Conservation (phyloP, 2,329 filamentous ascomycete genomes). For the Fusarium pseudoanthophilum region DNA sequence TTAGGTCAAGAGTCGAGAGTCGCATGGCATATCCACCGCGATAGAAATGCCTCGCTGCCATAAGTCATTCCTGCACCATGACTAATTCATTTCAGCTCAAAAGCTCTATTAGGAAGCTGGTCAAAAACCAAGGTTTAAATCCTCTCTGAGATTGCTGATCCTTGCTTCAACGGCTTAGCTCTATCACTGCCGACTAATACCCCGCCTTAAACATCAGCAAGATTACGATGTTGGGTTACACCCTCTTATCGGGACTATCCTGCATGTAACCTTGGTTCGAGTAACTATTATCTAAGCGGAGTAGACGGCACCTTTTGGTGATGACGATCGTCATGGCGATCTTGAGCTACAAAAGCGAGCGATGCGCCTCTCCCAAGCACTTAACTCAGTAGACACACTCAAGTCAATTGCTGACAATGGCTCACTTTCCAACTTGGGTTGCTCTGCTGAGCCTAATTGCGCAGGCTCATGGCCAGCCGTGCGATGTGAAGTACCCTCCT, state of each 20-base stretch:
- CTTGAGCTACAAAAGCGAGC: not conserved
- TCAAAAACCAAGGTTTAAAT: not conserved
- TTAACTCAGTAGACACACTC: too few species aligned
- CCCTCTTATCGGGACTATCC: not conserved
- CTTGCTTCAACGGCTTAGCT: slow-evolving; percentile 12
- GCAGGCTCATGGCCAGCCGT: slow-evolving; percentile 9
- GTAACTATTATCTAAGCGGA: not conserved
- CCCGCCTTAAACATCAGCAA: slow-evolving; percentile 3
- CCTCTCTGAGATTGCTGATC: slow-evolving; percentile 11
- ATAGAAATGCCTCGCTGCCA: too few species aligned
- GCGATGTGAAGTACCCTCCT: slow-evolving; percentile 20
- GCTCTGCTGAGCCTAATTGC: slow-evolving; percentile 24
- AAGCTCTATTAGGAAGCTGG: slow-evolving; percentile 26
- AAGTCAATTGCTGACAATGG: not conserved
- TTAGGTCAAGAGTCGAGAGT: too few species aligned
- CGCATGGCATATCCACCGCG: too few species aligned
- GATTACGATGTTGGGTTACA: not conserved
- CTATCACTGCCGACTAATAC: not conserved
- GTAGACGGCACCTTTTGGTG: not conserved
- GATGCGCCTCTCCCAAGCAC: not conserved
- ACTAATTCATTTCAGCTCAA: not conserved
- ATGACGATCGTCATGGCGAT: not conserved
- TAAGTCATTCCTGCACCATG: not conserved
- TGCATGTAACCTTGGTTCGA: not conserved
- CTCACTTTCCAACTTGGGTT: not conserved